Conservation (phyloP, 257 asterid genomes). For the Anisodus acutangulus region DNA sequence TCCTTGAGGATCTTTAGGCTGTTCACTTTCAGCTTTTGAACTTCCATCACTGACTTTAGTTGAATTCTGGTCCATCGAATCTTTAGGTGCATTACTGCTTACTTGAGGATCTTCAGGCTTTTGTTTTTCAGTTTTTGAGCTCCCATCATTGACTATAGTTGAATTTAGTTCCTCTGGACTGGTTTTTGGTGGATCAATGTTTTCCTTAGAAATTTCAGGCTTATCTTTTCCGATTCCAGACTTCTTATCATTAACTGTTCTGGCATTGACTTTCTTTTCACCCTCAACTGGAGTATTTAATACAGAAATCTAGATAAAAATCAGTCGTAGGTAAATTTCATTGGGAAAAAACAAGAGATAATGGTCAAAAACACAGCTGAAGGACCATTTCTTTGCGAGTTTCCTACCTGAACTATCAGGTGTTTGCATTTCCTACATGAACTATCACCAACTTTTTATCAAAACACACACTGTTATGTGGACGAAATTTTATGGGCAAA, state of each 20-base stretch:
- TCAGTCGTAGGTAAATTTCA: constrained; percentile 19
- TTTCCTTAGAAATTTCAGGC: constrained; percentile 34
- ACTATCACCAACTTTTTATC: too few species aligned
- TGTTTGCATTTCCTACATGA: too few species aligned
- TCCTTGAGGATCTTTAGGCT: constrained; percentile 39
- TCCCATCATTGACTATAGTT: constrained; percentile 5
- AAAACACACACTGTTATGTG: too few species aligned
- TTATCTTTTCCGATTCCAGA: constrained; percentile 42
- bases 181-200: constrained; percentile 37
- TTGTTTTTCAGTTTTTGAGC: constrained; percentile 15
- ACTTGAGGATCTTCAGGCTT: not conserved
- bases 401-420: too few species aligned
- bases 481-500: too few species aligned
- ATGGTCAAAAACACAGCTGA: too few species aligned
- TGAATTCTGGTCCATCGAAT: constrained; percentile 23
- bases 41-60: constrained; percentile 24
- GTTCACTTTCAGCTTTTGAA: constrained; percentile 39
- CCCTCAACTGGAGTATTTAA: constrained; percentile 39
- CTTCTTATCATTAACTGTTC: constrained; percentile 1
- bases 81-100: not conserved
- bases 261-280: constrained; percentile 34
- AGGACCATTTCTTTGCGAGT: too few species aligned
- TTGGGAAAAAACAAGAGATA: not conserved
- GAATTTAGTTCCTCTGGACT: constrained; percentile 36
- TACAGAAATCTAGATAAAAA: constrained; percentile 48